These are phyloP conservation scores for Phytophthora syringae DNA, from an alignment of 352 stramenopile genomes.

Conservation along the genomic window DNA sequence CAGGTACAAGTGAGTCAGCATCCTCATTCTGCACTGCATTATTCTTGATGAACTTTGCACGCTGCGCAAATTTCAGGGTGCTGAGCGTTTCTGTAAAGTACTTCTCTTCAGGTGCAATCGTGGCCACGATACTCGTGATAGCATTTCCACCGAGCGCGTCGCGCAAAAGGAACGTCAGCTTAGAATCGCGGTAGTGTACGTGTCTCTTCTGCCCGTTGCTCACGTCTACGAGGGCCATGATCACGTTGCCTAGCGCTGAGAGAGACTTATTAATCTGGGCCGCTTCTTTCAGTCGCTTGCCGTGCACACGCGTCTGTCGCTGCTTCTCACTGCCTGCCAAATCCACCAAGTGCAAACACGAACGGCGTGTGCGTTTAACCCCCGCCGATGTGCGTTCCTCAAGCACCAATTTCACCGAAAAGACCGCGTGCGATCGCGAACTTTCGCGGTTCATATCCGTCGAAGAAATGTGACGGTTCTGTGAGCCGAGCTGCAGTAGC, in stretches of 20 bases:
- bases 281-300: conserved; percentile 88
- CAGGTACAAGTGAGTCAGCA: conserved; percentile 71
- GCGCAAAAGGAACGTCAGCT: conserved; percentile 83
- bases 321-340: conserved; percentile 90
- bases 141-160: conserved; percentile 88
- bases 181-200: conserved; percentile 89
- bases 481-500: conserved; percentile 73
- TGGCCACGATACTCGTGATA: conserved; percentile 87
- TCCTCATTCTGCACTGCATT: conserved; percentile 89
- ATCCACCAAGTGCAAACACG: conserved; percentile 87
- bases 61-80: conserved; percentile 88
- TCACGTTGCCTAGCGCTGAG: conserved; percentile 88
- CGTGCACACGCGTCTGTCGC: conserved; percentile 76
- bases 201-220: conserved; percentile 82
- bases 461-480: conserved; percentile 93
- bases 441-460: conserved; percentile 98
- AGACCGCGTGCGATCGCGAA: conserved; percentile 97
- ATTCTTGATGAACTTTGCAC: conserved; percentile 91
- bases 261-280: conserved; percentile 92
- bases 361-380: conserved; percentile 69
- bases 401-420: conserved; percentile 94
- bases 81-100: conserved; percentile 89
- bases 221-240: conserved; percentile 88
- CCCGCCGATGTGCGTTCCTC: conserved; percentile 66
- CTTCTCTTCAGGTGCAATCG: conserved; percentile 80